Base-by-base conservation (phyloP, 371 early-diverging fungal genomes). In the Mucor saturninus region DNA sequence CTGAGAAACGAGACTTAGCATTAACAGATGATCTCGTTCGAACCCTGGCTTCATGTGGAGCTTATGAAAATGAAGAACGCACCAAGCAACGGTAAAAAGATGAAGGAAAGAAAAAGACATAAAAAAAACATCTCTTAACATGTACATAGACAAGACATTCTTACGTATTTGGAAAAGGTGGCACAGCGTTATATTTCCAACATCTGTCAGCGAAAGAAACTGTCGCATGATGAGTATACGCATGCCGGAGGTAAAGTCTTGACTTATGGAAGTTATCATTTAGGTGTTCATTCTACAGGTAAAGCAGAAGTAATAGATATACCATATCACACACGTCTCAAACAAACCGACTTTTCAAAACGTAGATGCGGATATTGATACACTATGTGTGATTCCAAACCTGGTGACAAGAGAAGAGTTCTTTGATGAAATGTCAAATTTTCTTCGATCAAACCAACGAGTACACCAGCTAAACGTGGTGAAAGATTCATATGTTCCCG, bases 201-300 rank as follows among this genome's bases (percentile, higher is more conserved):
- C 2, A 54, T 67, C 14, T 63, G 63, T 28, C 54, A 54, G 48
- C 54, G 53, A 48, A 43, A 54, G 32, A 66, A 66, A n/a, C 37
- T 62, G 11, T 53, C 70, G 0, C 32, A 42, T 40, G 48, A 50
- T 26, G 15, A 39, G 4, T 39, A 45, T 26, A 26, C 11, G n/a
- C 40, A 39, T 9, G 71, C 71, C 48, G 92, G 91, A 48, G 96
- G 96, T 7, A 92, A 90, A 68, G 91, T 96, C 10, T 93, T 89
- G 71, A 94, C 97, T 0, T 97, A 93, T 76, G 97, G 97, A 0
- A 95, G 95, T 21, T 97, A 93, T 72, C 82, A 94, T 14, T 81
- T 96, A n/a, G 97, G 97, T 11, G 97, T 94, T 1, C 94, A 97
- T 74, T 88, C 89, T 6, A 77, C 79, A 35, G 89, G 92, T 72